Evolutionary conservation across 768 basidiomycete species (phyloP).

Genomic region (Termitomyces heimii): DNA sequence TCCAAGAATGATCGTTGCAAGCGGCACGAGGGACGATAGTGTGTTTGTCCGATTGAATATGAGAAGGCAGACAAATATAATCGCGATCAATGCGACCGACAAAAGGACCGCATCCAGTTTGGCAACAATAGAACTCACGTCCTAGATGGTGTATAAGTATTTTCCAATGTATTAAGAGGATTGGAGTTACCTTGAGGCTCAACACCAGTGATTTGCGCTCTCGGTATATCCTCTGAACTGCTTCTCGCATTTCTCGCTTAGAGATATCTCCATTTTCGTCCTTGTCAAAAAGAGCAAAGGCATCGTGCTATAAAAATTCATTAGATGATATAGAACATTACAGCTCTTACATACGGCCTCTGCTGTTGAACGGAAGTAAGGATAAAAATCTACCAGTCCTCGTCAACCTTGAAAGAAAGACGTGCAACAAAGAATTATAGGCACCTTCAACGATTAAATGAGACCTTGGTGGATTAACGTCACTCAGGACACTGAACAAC

Average conservation of each 20-base stretch:
- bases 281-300: conserved; percentile 70
- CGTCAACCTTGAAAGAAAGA: neutral
- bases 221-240: conserved; percentile 73
- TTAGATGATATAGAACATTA: conserved; percentile 4
- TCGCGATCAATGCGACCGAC: conserved; percentile 45
- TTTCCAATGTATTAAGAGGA: neutral
- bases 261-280: conserved; percentile 81
- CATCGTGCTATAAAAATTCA: conserved; percentile 41
- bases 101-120: conserved; percentile 77
- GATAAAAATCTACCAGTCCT: conserved; percentile 56
- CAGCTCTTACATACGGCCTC: conserved; percentile 51
- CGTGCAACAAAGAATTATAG: conserved; percentile 3
- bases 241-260: conserved; percentile 77
- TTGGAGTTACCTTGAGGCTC: conserved; percentile 51
- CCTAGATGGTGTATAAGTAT: conserved; percentile 30
- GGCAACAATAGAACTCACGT: conserved; percentile 65
- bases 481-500: conserved; percentile 56
- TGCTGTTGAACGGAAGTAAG: conserved; percentile 65
- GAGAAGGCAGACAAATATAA: conserved; percentile 66
- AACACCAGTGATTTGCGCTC: conserved; percentile 70
- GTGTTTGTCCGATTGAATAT: conserved; percentile 69
- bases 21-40: conserved; percentile 66
- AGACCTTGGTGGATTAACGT: conserved; percentile 51
- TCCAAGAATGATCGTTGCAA: conserved; percentile 75
- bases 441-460: conserved; percentile 65